phyloP scores from a whole-genome alignment of 2,329 filamentous ascomycete species.

The Beauveria medogensis region DNA sequence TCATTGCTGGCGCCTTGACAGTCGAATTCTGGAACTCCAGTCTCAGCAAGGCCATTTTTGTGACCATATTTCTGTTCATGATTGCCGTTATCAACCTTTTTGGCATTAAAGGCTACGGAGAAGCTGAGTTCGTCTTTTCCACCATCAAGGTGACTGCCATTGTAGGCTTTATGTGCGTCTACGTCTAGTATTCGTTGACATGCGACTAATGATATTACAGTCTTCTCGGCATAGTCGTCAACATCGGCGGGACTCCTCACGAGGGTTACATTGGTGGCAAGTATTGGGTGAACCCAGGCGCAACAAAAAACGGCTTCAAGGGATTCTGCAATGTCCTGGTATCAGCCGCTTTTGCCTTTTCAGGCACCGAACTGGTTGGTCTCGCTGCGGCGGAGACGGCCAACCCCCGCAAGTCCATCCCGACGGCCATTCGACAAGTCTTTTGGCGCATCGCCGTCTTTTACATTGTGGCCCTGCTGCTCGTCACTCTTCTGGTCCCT shows the following conservation, averaged over 20 bases:
- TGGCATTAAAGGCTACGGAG: slow-evolving; percentile 40
- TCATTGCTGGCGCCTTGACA: slow-evolving; percentile 42
- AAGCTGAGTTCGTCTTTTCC: slow-evolving; percentile 46
- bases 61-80: slow-evolving; percentile 40
- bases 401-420: slow-evolving; percentile 60
- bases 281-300: slow-evolving; percentile 33
- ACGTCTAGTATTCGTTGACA: too few species aligned
- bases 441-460: slow-evolving; percentile 41
- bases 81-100: slow-evolving; percentile 43
- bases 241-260: slow-evolving; percentile 45
- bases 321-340: slow-evolving; percentile 61
- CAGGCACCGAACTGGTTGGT: slow-evolving; percentile 58
- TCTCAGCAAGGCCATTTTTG: slow-evolving; percentile 39
- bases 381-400: slow-evolving; percentile 58
- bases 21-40: slow-evolving; percentile 41
- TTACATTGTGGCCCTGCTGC: slow-evolving; percentile 37
- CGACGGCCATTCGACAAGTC: slow-evolving; percentile 68
- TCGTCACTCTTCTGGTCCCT: slow-evolving; percentile 35
- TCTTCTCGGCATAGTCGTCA: slow-evolving; percentile 45
- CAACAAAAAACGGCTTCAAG: slow-evolving; percentile 60
- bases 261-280: slow-evolving; percentile 33
- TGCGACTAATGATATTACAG: not conserved
- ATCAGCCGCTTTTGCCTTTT: slow-evolving; percentile 60
- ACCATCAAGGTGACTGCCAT: slow-evolving; percentile 46
- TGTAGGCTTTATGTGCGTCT: slow-evolving; percentile 44